These are phyloP conservation scores for Rhizopogon vinicolor DNA, from an alignment of 768 basidiomycete genomes.

Conservation along the genomic window DNA sequence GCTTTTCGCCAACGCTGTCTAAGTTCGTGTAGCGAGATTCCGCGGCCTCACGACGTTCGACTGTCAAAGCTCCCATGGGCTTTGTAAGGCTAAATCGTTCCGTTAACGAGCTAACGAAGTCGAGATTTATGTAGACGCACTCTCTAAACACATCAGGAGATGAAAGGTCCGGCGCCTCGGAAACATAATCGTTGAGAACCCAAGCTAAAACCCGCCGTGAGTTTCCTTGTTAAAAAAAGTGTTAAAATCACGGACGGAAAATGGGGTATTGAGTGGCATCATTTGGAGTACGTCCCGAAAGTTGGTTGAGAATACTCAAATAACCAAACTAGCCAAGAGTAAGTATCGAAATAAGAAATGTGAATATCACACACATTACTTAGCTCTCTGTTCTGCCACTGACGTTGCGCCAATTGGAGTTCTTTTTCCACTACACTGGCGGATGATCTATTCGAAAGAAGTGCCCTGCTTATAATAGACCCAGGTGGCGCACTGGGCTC, in stretches of 20 bases:
- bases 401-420: conserved; percentile 64
- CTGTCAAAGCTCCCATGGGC: conserved; percentile 89
- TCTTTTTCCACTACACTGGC: conserved; percentile 31
- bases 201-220: conserved; percentile 52
- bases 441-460: conserved; percentile 14
- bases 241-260: conserved; percentile 53
- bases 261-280: conserved; percentile 95
- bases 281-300: conserved; percentile 88
- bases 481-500: conserved; percentile 20
- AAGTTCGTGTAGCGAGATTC: conserved; percentile 69
- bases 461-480: conserved; percentile 17
- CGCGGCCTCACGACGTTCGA: conserved; percentile 71
- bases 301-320: conserved; percentile 83
- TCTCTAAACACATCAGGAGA: conserved; percentile 65
- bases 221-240: neutral
- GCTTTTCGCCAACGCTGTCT: conserved; percentile 75
- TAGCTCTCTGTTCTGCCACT: conserved; percentile 88
- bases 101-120: neutral
- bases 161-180: conserved; percentile 59
- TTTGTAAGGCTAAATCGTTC: conserved; percentile 55
- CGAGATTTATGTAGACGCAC: conserved; percentile 36
- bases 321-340: conserved; percentile 67
- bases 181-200: conserved; percentile 84
- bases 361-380: conserved; percentile 65
- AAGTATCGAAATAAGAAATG: neutral